A percentile compares a stretch with the other conserved stretches of the same genome.
Conservation (phyloP, 768 basidiomycete species). For the Boletus pseudo-olivaceus region DNA sequence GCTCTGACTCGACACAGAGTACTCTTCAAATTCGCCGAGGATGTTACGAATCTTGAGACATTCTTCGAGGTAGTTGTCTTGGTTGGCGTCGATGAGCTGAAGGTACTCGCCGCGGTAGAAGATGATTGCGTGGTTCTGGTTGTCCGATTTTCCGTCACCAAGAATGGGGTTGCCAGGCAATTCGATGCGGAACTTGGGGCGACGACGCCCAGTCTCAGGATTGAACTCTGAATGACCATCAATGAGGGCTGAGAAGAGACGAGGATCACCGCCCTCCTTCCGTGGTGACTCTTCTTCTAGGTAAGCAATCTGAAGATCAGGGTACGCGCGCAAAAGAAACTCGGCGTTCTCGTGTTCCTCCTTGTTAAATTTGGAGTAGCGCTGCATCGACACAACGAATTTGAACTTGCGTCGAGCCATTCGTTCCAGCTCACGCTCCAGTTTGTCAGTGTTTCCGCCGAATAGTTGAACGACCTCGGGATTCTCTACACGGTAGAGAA, state of each 20-base stretch:
- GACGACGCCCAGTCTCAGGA: conserved; percentile 80
- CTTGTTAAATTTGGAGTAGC: conserved; percentile 99
- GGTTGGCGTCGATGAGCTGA: conserved; percentile 99
- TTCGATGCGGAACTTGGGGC: conserved; percentile 98
- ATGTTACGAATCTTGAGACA: conserved; percentile 99
- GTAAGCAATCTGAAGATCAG: conserved; percentile 97
- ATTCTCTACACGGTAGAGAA: conserved; percentile 99
- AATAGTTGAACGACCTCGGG: conserved; percentile 97
- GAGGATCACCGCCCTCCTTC: conserved; percentile 92
- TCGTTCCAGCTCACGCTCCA: conserved; percentile 93
- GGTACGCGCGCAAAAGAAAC: conserved; percentile 95
- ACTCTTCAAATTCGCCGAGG: conserved; percentile 98
- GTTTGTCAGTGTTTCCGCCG: conserved; percentile 95
- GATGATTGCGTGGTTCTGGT: conserved; percentile 99
- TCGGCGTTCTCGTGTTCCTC: conserved; percentile 99
- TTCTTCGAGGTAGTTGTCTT: conserved; percentile 99
- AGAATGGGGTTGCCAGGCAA: conserved; percentile 98
- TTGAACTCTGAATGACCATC: conserved; percentile 98
- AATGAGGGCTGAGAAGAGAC: conserved; percentile 94
- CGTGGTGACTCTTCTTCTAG: conserved; percentile 92
- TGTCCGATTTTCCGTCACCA: conserved; percentile 98
- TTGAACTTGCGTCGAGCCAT: conserved; percentile 99
- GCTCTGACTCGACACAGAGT: conserved; percentile 75
- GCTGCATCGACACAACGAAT: conserved; percentile 98
- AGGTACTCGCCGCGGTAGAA: conserved; percentile 99